Evolutionary conservation across 352 stramenopile species (phyloP), one percentile per base, ranked within the genome.

Genomic region (Pythium chondricola): DNA sequence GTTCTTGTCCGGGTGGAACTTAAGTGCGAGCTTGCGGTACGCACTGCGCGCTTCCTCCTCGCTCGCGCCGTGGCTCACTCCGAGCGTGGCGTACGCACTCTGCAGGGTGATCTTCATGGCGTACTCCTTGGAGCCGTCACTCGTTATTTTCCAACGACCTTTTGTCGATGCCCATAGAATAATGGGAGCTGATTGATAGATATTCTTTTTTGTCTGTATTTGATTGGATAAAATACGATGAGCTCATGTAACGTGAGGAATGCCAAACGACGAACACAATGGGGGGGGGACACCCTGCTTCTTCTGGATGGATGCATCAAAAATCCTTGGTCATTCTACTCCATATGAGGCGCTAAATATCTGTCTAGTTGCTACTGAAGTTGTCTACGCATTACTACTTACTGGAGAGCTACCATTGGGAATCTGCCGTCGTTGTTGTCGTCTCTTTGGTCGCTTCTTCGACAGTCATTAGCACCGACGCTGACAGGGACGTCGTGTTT

Each of bases 1-100:
- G 36, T 87, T 87, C 60, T 88, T 86, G 64, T 88, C 79, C 6
- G 79, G 75, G 41, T 90, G 79, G 56, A 69, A 85, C 46, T 74
- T 64, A 38, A 86, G 60, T 18, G 79, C 79, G 41, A 86, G 60
- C 42, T 71, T 66, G 0, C 71, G 61, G 48, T 90, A 90, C 51
- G 74, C 67, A 18, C 69, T 59, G n/a, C 74, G 75, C 30, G 80
- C 69, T 31, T 82, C 47, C 8, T 83, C 67, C 5, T 68, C 42
- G 8, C 53, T 61, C 14, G 74, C 71, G 35, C 69, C 62, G 24
- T 60, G 46, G 5, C 48, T 14, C 35, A 85, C 59, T 5, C 67
- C 73, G n/a, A 88, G 58, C 31, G 60, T 64, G 14, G 20, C 46
- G 61, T 61, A 74, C 21, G 74, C 70, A 35, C 80, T 63, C 41